Evolutionary conservation across 208 protist species (phyloP).

Genomic region (Leishmania mexicana): DNA sequence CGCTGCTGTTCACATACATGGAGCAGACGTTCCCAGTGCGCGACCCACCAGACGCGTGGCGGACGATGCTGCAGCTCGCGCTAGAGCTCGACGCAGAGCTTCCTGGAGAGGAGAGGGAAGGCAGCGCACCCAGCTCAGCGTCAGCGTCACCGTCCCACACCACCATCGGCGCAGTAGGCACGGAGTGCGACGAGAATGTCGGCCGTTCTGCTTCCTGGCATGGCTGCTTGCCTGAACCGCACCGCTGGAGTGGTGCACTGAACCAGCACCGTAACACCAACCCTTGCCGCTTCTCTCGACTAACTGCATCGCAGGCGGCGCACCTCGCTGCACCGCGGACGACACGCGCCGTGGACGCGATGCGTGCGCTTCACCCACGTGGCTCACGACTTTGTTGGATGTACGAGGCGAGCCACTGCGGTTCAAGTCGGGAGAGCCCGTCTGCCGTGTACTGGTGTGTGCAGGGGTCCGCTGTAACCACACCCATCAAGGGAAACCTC

Average conservation of each 20-base stretch:
- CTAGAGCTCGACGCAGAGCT: conserved; percentile 54
- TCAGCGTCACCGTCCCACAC: neutral
- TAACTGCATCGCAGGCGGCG: conserved; percentile 17
- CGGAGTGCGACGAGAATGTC: neutral
- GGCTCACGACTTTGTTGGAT: conserved; percentile 49
- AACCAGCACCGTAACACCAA: conserved; percentile 13
- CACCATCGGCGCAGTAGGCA: neutral
- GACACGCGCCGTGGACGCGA: conserved; percentile 18
- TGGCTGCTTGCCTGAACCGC: conserved; percentile 22
- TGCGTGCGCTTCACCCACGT: conserved; percentile 19
- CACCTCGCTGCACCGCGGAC: conserved; percentile 32
- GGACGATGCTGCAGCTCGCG: conserved; percentile 61
- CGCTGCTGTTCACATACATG: conserved; percentile 41
- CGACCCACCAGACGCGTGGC: conserved; percentile 59
- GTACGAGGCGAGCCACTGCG: conserved; percentile 19
- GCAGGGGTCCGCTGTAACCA: neutral
- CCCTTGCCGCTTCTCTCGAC: conserved; percentile 24
- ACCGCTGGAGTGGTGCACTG: conserved; percentile 23
- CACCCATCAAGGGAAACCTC: neutral
- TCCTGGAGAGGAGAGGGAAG: neutral
- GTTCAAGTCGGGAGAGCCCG: conserved; percentile 41
- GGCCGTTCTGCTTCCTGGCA: conserved; percentile 4
- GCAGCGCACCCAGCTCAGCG: neutral
- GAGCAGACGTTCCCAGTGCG: conserved; percentile 74
- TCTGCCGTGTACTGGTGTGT: conserved; percentile 76